These are phyloP conservation scores for Eucalyptus shirleyi DNA, from an alignment of 345 rosid species.

Conservation along the genomic window DNA sequence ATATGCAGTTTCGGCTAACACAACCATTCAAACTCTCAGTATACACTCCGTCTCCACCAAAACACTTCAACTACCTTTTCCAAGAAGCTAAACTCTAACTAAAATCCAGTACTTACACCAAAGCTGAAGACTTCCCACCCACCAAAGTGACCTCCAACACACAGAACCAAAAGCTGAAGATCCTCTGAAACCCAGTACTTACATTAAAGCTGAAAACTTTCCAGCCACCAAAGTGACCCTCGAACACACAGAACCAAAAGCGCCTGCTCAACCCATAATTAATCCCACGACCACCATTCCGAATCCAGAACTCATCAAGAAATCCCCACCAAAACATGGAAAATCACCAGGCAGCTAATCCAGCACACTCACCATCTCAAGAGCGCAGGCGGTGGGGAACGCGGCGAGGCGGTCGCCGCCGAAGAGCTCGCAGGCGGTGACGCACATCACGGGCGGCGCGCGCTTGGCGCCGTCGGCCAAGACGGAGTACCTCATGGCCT, in stretches of 20 bases:
- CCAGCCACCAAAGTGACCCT: neutral
- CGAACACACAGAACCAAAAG: neutral
- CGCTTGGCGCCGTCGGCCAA: slow-evolving; percentile 79
- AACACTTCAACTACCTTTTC: neutral
- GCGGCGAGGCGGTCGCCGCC: slow-evolving; percentile 75
- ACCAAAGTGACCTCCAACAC: neutral
- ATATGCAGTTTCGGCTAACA: neutral
- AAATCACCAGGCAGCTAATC: neutral
- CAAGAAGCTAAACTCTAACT: neutral
- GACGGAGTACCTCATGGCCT: slow-evolving; percentile 93
- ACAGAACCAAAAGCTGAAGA: neutral
- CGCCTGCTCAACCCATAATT: neutral
- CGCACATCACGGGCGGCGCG: slow-evolving; percentile 94
- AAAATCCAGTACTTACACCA: neutral
- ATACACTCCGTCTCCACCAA: neutral
- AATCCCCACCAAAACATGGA: neutral
- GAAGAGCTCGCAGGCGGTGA: slow-evolving; percentile 82
- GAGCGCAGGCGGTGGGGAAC: slow-evolving; percentile 96
- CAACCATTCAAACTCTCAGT: neutral
- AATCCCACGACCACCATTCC: neutral
- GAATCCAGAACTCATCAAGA: neutral
- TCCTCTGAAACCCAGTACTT: neutral
- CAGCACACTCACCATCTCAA: slow-evolving; percentile 62
- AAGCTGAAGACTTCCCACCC: neutral
- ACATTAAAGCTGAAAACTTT: neutral